Evolutionary conservation across 73 alveolate species (phyloP), one percentile per base, ranked within the genome.

Genomic region (Stentor coeruleus): DNA sequence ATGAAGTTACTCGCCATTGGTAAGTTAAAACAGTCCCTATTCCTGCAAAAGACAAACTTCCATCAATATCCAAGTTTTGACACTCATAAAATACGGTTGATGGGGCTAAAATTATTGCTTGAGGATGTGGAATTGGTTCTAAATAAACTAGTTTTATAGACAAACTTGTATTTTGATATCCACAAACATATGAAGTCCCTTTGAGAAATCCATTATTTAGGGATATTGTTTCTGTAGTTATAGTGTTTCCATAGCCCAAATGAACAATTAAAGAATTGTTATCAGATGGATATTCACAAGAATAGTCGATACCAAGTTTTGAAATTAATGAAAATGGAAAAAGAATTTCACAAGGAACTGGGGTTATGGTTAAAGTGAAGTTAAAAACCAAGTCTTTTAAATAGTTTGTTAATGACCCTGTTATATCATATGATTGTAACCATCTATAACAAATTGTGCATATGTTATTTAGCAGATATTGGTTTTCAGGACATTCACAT

Each of bases 81-180:
- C 79, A 66, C 1, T 20, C 33, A 15, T 26, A 66, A 20, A 66
- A 66, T 66, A 66, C 79, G n/a, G 79, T 66, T 11, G n/a, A 28
- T 1, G 79, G 79, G 15, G 79, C 79, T 28, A 11, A 20, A 11
- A 66, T 66, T 66, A 66, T 20, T 28, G 79, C n/a, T 0, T 14
- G 36, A 26, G 79, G 79, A 20, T 1, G 1, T 0, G 41, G 1
- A 66, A 2, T 37, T 14, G 79, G 0, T 1, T 37, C 36, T 11
- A 20, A 49, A 66, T 20, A 66, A 2, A 11, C n/a, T 1, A 66
- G 36, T 0, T 20, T 11, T 26, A 66, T 2, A 26, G 1, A 11
- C 33, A 66, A 20, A 66, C 15, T 26, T 1, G n/a, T 66, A 28
- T 20, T 15, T 14, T 0, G n/a, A 2, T 26, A 66, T 66, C 79